These are phyloP conservation scores for Canavalia gladiata DNA, from an alignment of 306 rosid genomes.

Conservation along the genomic window DNA sequence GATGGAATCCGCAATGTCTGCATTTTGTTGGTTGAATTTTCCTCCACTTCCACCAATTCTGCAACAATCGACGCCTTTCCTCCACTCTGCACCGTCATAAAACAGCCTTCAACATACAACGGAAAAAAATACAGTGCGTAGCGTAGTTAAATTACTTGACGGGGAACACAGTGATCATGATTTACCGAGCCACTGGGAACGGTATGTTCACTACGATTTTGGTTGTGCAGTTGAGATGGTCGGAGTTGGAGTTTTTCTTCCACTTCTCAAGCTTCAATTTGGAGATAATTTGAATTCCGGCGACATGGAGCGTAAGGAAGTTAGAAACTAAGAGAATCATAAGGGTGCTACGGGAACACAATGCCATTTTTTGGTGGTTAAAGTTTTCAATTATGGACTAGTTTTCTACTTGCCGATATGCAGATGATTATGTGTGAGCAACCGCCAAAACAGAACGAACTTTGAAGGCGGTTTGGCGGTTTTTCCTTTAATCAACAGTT, in stretches of 20 bases:
- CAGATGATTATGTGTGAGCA: no score
- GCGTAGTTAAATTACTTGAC: conserved; percentile 16
- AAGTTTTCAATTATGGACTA: not conserved
- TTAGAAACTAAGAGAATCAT: conserved; percentile 46
- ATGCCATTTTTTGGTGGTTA: conserved; percentile 38
- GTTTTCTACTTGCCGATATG: not conserved
- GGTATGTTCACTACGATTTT: conserved; percentile 80
- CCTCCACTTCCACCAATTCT: conserved; percentile 90
- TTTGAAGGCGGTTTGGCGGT: conserved; percentile 39
- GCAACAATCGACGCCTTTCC: conserved; percentile 92
- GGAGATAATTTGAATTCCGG: conserved; percentile 80
- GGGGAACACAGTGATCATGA: not conserved
- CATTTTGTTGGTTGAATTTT: conserved; percentile 82
- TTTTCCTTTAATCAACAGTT: not conserved
- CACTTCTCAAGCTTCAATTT: conserved; percentile 91
- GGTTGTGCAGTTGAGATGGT: conserved; percentile 76
- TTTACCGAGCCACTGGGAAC: conserved; percentile 91
- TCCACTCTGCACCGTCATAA: conserved; percentile 64
- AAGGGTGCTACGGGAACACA: conserved; percentile 6
- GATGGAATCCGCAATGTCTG: conserved; percentile 81
- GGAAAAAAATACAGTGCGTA: not conserved
- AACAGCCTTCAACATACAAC: not conserved
- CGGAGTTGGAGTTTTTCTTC: conserved; percentile 77
- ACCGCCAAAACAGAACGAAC: not conserved
- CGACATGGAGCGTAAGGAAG: conserved; percentile 41